Percentiles rank a stretch among this genome's conserved stretches.
These are phyloP conservation scores for Knoxdaviesia capensis DNA, from an alignment of 2,329 filamentous ascomycete species.

Conservation along the genomic window DNA sequence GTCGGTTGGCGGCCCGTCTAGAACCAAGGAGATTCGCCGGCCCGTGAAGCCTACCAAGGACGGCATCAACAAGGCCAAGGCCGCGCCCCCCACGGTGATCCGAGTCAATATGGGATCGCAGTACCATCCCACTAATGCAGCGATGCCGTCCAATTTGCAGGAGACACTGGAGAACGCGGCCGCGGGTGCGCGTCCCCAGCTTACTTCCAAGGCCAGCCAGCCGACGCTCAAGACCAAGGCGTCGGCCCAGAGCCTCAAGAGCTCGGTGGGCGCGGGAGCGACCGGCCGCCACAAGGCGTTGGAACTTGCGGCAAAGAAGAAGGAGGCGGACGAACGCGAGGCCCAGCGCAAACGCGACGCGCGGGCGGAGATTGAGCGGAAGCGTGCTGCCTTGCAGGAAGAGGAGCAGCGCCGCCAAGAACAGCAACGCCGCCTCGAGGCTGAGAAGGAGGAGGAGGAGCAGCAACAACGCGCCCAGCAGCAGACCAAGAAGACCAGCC, in stretches of 20 bases:
- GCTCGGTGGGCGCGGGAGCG: constrained; percentile 31
- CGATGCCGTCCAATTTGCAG: constrained; percentile 35
- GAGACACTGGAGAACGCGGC: constrained; percentile 23
- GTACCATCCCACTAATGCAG: constrained; percentile 36
- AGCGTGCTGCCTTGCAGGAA: constrained; percentile 45
- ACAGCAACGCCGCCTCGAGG: constrained; percentile 36
- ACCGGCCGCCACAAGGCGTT: constrained; percentile 49
- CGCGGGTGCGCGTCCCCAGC: constrained; percentile 17
- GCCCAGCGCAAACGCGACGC: constrained; percentile 60
- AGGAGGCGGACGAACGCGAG: constrained; percentile 68
- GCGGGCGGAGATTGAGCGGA: constrained; percentile 64
- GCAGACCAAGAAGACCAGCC: constrained; percentile 45
- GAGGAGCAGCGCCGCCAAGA: constrained; percentile 39
- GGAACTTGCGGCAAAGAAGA: constrained; percentile 60
- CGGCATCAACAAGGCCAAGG: constrained; percentile 34
- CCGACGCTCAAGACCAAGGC: constrained; percentile 38
- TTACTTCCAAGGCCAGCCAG: constrained; percentile 46
- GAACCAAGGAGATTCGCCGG: constrained; percentile 33
- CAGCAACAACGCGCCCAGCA: constrained; percentile 31
- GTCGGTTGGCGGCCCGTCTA: constrained; percentile 31
- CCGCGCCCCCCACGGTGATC: constrained; percentile 47
- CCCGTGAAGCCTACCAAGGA: constrained; percentile 45
- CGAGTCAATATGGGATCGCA: constrained; percentile 48
- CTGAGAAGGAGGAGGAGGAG: constrained; percentile 38
- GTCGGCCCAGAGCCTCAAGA: constrained; percentile 41